Evolutionary conservation across 805 yeast species (phyloP), one percentile per base, ranked within the genome.

Genomic region (Wickerhamomyces bovis): DNA sequence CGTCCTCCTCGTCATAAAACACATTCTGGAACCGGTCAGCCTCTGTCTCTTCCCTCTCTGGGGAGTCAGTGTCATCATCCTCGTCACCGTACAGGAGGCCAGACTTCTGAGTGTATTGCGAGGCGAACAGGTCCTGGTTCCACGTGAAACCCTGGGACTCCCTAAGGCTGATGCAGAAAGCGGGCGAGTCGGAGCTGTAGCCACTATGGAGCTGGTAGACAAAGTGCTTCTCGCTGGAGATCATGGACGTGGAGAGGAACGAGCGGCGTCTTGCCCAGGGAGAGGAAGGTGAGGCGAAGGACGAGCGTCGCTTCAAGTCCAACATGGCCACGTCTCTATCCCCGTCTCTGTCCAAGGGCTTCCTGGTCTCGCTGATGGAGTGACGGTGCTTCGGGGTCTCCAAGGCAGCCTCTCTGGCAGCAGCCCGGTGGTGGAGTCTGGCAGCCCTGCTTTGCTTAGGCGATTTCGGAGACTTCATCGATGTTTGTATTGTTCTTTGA

Each of bases 61-160:
- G 33, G 12, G 39, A 33, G 1, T 38, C 44, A 16, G 30, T 43
- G 4, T 44, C 51, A 41, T 60, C 62, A 12, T 59, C 62, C 35
- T 57, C 57, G 3, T 62, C 66, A 47, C 63, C 71, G 46, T 63
- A 69, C 4, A 68, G 54, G 0, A 68, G 63, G 16, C 72, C 73
- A 41, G 71, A 63, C 40, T 63, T 66, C 48, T 84, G 90, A 56
- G 82, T 86, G 60, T 79, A 81, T 25, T 82, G 81, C 2, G 82
- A 71, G 3, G 89, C 90, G 70, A 83, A 85, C 41, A 83, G 64
- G 55, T 84, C 90, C 57, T 84, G 90, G 60, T 85, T 84, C 78
- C 88, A 85, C 2, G 77, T 64, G 55, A 84, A 85, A 3, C 94
- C 94, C 58, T 85, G 90, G 28, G 83, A 75, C 55, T 83, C 85